A percentile compares a stretch with the other conserved stretches of the same genome.
These are phyloP conservation scores for Lolium rigidum DNA, from an alignment of 176 grass and related monocot genomes.

Conservation along the genomic window DNA sequence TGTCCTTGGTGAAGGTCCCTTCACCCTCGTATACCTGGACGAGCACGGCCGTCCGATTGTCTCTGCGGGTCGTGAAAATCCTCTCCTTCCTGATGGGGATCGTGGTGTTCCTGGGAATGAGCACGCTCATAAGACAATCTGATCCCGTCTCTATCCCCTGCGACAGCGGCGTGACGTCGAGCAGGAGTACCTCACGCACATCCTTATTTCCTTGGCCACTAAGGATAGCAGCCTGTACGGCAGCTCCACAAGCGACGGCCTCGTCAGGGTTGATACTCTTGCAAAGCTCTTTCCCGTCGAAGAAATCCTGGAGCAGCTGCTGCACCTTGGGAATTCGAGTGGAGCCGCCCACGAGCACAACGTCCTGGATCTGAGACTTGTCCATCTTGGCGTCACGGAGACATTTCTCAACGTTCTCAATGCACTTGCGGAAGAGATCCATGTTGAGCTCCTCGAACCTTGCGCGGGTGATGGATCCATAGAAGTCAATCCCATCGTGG, in stretches of 20 bases:
- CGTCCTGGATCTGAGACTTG: slow-evolving; percentile 42
- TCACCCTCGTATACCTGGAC: no score
- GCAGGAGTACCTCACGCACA: no score
- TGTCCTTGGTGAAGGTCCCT: neutral
- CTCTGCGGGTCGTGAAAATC: no score
- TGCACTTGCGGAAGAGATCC: neutral
- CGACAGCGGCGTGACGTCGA: no score
- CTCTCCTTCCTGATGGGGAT: no score
- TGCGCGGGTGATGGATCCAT: neutral
- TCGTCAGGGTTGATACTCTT: neutral
- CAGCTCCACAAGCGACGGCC: slow-evolving; percentile 54
- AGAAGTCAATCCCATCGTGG: neutral
- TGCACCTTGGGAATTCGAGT: slow-evolving; percentile 58
- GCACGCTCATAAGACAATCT: no score
- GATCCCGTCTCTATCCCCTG: no score
- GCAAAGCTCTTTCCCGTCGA: slow-evolving; percentile 45
- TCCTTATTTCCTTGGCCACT: neutral
- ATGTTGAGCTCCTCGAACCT: slow-evolving; percentile 15
- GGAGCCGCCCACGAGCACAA: slow-evolving; percentile 57
- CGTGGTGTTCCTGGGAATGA: no score
- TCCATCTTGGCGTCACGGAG: neutral
- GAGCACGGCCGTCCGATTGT: no score
- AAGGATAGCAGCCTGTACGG: slow-evolving; percentile 48
- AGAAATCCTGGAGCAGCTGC: slow-evolving; percentile 84
- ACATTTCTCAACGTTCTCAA: neutral